Evolutionary conservation across 768 basidiomycete species (phyloP).

Genomic region (Lactarius trivialis): DNA sequence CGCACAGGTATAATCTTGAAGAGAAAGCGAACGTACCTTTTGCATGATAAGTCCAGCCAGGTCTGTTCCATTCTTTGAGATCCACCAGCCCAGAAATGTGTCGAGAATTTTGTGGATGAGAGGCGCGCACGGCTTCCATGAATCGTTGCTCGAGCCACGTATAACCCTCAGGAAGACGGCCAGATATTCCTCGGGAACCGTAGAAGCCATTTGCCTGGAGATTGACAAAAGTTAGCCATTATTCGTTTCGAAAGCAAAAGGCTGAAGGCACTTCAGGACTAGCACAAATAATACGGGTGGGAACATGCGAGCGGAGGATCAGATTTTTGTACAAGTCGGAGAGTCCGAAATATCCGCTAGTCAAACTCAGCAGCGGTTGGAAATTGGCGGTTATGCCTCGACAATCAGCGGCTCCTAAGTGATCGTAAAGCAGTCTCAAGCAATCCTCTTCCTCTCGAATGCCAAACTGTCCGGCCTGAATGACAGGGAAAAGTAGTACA

Average conservation of each 20-base stretch:
- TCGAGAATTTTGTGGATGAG: constrained; percentile 29
- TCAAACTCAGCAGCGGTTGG: constrained; percentile 64
- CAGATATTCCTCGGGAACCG: constrained; percentile 82
- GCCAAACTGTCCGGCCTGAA: constrained; percentile 85
- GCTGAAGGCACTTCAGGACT: constrained; percentile 63
- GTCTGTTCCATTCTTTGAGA: constrained; percentile 80
- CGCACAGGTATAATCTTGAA: background rate
- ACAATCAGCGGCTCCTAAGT: constrained; percentile 8
- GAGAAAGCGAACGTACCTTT: constrained; percentile 57
- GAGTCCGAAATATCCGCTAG: constrained; percentile 93
- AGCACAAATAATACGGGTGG: constrained; percentile 74
- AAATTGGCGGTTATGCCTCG: constrained; percentile 5
- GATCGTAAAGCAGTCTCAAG: constrained; percentile 51
- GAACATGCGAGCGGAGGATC: constrained; percentile 50
- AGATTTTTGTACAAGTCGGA: constrained; percentile 72
- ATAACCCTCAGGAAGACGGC: constrained; percentile 93
- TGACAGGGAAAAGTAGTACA: constrained; percentile 68
- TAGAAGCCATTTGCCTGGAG: constrained; percentile 92
- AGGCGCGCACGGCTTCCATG: constrained; percentile 53
- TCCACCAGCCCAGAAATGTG: constrained; percentile 45
- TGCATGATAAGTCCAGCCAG: constrained; percentile 97
- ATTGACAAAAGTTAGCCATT: constrained; percentile 1
- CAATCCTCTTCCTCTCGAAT: constrained; percentile 78
- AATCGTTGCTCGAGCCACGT: constrained; percentile 83
- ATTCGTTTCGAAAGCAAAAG: constrained; percentile 3